Base-by-base conservation (phyloP, 805 yeast genomes). In the Candida ortonii region DNA sequence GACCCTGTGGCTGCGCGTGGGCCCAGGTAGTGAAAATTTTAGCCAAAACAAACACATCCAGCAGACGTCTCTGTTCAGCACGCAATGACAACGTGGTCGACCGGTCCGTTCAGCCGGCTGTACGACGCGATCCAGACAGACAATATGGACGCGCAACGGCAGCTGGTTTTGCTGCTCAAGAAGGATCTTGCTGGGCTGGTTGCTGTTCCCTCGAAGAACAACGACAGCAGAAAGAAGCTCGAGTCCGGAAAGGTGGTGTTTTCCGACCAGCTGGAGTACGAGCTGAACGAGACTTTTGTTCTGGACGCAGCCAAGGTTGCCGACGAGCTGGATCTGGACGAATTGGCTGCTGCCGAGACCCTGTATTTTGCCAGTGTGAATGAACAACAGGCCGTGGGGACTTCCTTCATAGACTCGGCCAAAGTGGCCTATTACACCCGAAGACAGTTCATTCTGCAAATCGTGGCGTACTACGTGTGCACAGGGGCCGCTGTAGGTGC, bases 291-390 rank as follows among this genome's bases (percentile, higher is more conserved):
- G 29, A 74, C 76, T 23, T 89, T 87, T 47, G 67, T 82, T 24
- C 68, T 76, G 33, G 67, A 73, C 4, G 71, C 87, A 1, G 65
- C 78, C 4, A 65, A 67, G 16, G 51, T 83, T 12, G 64, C 89
- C 0, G 84, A 78, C 43, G 78, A 77, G 23, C 66, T 90, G 33
- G 67, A 84, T 31, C 64, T 90, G 33, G 95, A 90, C 57, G 97
- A 90, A 55, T 33, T 84, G 18, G 66, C 73, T 3, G 73, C 85
- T 2, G 93, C 94, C 1, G 84, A 87, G 51, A 53, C 85, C 17
- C 66, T 89, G 3, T 71, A 63, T 32, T 55, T 59, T 40, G 71
- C 87, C 3, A 55, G 55, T 16, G 62, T 49, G 33, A 56, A 50
- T 40, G 60, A 51, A 48, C 30, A 39, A 7, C 35, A 41, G 6